Evolutionary conservation across 192 early-diverging fungal species (phyloP).

Genomic region (Rhizoclosmatium sp.): DNA sequence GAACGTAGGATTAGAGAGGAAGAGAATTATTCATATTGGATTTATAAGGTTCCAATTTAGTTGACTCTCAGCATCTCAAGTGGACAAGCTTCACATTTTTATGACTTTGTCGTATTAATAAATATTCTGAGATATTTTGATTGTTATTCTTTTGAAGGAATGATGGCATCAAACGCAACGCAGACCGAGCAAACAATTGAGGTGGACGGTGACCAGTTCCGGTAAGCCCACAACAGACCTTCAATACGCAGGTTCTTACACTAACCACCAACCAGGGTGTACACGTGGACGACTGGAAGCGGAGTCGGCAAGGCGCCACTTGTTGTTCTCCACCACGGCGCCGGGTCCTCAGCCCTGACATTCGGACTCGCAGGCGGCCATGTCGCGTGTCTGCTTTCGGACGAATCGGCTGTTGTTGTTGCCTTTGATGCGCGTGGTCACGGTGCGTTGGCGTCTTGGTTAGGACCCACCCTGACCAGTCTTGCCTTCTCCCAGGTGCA

Average conservation of each 20-base stretch:
- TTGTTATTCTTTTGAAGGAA: background rate
- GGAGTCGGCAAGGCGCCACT: conserved; percentile 28
- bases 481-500: conserved; percentile 1
- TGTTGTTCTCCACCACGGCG: conserved; percentile 58
- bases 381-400: conserved; percentile 10
- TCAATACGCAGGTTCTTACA: background rate
- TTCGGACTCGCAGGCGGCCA: conserved; percentile 39
- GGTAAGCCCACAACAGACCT: background rate
- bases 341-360: conserved; percentile 50
- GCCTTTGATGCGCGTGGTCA: conserved; percentile 31
- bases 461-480: background rate
- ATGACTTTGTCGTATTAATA: too few relatives aligned
- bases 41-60: background rate
- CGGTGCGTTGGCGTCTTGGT: background rate
- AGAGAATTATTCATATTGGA: too few relatives aligned
- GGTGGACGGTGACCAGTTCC: background rate
- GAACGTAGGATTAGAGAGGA: background rate
- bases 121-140: too few relatives aligned
- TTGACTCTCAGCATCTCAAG: too few relatives aligned
- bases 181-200: background rate
- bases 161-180: background rate
- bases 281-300: background rate
- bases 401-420: conserved; percentile 17
- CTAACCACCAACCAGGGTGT: background rate
- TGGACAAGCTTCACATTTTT: too few relatives aligned